Evolutionary conservation across 176 grass and related monocot species (phyloP), one percentile per base, ranked within the genome.

Genomic region (Pontederia paniculata): DNA sequence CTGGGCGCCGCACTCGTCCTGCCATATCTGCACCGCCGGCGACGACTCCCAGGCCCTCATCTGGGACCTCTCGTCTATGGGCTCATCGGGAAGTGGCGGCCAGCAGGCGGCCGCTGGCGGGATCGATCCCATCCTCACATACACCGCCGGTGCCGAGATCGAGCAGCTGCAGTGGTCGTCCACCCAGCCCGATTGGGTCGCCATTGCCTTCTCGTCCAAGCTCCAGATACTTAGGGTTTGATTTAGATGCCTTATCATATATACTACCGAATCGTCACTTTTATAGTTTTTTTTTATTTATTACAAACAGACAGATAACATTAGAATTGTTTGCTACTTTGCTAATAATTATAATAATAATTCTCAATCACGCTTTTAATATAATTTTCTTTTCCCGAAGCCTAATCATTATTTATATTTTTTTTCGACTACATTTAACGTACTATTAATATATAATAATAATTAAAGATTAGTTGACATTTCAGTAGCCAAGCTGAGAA

Each of bases 151-250:
- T 12, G 93, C 86, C 18, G 87, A 91, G 80, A 90, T 98, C 66
- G 93, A 98, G 73, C 93, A 98, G 66, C 73, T 98, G 57, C 93
- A 98, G 83, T 98, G 93, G 93, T 98, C 93, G 3, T 81, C 87
- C 2, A 91, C 86, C 46, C 93, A 98, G 49, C 93, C 93, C 52
- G 93, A 98, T 57, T 98, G 93, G 93, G 93, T 98, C 18, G 93
- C 93, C 37, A 98, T 98, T 63, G 93, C 80, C 11, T 98, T 91
- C n/a, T 77, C 93, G 54, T 81, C 71, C 55, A 91, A 90, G 58
- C 83, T 98, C 22, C 86, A 98, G 77, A 98, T 98, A 47, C 83
- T 98, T 25, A 73, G 93, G 60, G 93, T 98, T 55, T 97, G 71
- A 88, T 37, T 37, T 6, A 37, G 7, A 37, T 37, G 28, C 28